Conservation (phyloP, 257 asterid species). For the Penstemon eatonii region DNA sequence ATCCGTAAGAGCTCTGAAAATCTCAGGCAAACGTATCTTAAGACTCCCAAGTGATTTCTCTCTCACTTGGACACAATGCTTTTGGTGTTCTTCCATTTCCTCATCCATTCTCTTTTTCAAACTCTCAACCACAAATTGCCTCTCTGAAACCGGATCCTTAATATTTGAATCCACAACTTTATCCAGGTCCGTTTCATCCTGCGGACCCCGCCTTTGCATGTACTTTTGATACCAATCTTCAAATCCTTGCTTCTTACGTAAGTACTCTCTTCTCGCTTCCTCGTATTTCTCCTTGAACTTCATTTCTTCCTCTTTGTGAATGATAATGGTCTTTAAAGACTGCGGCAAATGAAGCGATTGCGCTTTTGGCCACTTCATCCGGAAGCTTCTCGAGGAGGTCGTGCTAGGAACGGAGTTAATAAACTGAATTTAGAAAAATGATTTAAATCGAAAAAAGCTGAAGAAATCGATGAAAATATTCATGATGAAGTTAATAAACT, state of each 20-base stretch:
- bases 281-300: slow-evolving; percentile 83
- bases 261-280: slow-evolving; percentile 71
- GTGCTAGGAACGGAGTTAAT: slow-evolving; percentile 63
- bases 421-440: too few relatives aligned
- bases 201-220: slow-evolving; percentile 47
- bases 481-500: too few relatives aligned
- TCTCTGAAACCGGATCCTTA: slow-evolving; percentile 64
- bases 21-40: slow-evolving; percentile 80
- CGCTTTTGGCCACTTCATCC: slow-evolving; percentile 72
- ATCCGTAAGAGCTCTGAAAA: slow-evolving; percentile 75
- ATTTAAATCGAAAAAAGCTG: too few relatives aligned
- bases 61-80: slow-evolving; percentile 81
- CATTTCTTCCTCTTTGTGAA: slow-evolving; percentile 89
- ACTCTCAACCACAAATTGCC: slow-evolving; percentile 68
- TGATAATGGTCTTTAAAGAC: slow-evolving; percentile 74
- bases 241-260: slow-evolving; percentile 69
- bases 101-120: slow-evolving; percentile 74
- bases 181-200: slow-evolving; percentile 44
- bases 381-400: slow-evolving; percentile 93
- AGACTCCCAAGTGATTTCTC: slow-evolving; percentile 80
- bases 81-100: slow-evolving; percentile 76
- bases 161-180: slow-evolving; percentile 34
- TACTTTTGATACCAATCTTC: slow-evolving; percentile 87
- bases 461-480: too few relatives aligned
- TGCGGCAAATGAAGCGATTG: slow-evolving; percentile 75